Evolutionary conservation across 306 rosid species (phyloP), one percentile per base, ranked within the genome.

Genomic region (Boehmeria nivea): DNA sequence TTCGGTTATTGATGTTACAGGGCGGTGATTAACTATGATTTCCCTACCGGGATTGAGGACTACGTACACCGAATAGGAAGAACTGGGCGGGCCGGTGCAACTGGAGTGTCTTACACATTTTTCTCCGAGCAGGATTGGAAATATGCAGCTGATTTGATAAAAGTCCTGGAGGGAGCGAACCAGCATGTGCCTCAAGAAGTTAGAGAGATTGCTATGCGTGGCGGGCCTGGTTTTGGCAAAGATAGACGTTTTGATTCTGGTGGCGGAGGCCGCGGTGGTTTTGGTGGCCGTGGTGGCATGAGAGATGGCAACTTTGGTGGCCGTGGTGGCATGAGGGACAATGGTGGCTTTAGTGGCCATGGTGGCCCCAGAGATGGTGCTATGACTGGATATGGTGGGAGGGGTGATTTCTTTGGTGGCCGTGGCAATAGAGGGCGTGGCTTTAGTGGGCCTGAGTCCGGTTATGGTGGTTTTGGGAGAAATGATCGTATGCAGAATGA

Each of bases 51-150:
- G 43, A 51, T 93, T 65, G 99, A 93, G 73, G 99, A 93, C 63
- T 93, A 93, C 73, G 96, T 93, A 18, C 99, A 93, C 64, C 87
- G 99, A 15, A 93, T 93, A 25, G 99, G 99, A 58, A 79, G 99
- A 69, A 93, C 99, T 43, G 99, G 99, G 40, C 78, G 99, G 71
- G 99, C 99, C 63, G 99, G 99, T 28, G 99, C 99, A 47, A 87
- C 96, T 36, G 99, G 99, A 55, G 5, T 87, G 59, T 52, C 99
- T 1, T 87, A 87, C 77, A 93, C 99, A 53, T 93, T 93, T 71
- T 78, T 93, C 81, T 85, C 86, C 36, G 99, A 93, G 74, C 96
- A 93, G 79, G 99, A 93, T 52, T 84, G 96, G 95, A 93, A 87
- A 61, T 87, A 82, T 55, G 99, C 99, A 0, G 78, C 84, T 63